These are phyloP conservation scores for Blastobotrys elegans DNA, from an alignment of 1,139 yeast genomes.

Conservation along the genomic window DNA sequence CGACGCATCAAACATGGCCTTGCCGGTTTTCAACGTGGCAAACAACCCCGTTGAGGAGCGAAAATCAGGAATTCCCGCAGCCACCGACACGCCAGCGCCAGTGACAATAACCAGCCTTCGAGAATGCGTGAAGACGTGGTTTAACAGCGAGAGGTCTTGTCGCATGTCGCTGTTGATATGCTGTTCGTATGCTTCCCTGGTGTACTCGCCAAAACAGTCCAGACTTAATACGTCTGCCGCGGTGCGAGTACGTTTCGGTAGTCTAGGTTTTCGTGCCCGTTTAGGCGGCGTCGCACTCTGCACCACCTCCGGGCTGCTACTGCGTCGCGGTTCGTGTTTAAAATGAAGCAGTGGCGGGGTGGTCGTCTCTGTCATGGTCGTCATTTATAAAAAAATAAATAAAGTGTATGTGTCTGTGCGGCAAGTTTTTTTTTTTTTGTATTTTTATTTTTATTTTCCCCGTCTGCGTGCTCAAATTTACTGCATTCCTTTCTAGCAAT, in stretches of 20 bases:
- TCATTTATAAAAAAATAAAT: no score
- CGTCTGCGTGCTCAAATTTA: no score
- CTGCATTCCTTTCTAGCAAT: background rate
- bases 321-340: background rate
- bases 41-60: slow-evolving; percentile 75
- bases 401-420: background rate
- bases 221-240: slow-evolving; percentile 19
- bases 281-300: slow-evolving; percentile 5
- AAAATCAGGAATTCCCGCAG: slow-evolving; percentile 89
- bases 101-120: slow-evolving; percentile 43
- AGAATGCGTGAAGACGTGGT: slow-evolving; percentile 34
- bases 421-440: background rate
- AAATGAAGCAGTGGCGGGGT: background rate
- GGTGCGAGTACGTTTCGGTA: slow-evolving; percentile 23
- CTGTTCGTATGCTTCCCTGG: background rate
- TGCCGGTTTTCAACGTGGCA: slow-evolving; percentile 64
- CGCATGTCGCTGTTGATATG: slow-evolving; percentile 14
- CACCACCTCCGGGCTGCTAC: slow-evolving; percentile 2
- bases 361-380: background rate
- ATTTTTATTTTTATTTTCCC: no score
- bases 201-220: slow-evolving; percentile 4
- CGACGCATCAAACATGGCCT: slow-evolving; percentile 73
- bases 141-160: slow-evolving; percentile 26
- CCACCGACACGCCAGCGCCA: slow-evolving; percentile 89
- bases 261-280: slow-evolving; percentile 21